phyloP scores from a whole-genome alignment of 2,329 filamentous ascomycete species.

The Alternaria metachromatica region DNA sequence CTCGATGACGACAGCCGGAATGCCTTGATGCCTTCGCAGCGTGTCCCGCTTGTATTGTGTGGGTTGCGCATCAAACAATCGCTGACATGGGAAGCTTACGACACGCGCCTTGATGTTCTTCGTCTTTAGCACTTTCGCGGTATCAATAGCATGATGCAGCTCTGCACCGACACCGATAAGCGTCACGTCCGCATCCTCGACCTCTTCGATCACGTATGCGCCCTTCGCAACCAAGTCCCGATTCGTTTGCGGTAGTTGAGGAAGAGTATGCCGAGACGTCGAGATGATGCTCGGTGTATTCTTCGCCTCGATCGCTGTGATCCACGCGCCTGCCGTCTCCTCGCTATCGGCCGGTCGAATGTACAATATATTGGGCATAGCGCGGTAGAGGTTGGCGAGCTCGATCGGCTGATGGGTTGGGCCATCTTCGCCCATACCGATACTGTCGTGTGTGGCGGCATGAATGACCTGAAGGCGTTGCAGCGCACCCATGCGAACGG shows the following conservation, averaged over 20 bases:
- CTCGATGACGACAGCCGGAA: slow-evolving; percentile 65
- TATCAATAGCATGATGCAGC: slow-evolving; percentile 55
- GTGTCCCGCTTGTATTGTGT: slow-evolving; percentile 56
- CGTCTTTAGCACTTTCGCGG: slow-evolving; percentile 49
- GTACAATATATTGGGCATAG: slow-evolving; percentile 68
- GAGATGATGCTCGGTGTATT: slow-evolving; percentile 57
- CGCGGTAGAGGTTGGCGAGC: slow-evolving; percentile 63
- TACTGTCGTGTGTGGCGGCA: slow-evolving; percentile 65
- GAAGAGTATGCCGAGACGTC: slow-evolving; percentile 54
- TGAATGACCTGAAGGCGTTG: slow-evolving; percentile 64
- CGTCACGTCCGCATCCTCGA: slow-evolving; percentile 53
- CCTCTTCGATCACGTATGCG: slow-evolving; percentile 57
- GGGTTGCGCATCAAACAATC: slow-evolving; percentile 57
- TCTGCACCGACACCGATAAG: slow-evolving; percentile 54
- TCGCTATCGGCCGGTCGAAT: slow-evolving; percentile 66
- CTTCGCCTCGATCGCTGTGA: slow-evolving; percentile 52
- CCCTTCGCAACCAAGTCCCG: slow-evolving; percentile 54
- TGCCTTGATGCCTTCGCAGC: slow-evolving; percentile 49
- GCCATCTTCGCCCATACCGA: slow-evolving; percentile 63
- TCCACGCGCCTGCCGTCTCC: slow-evolving; percentile 63
- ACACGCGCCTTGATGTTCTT: slow-evolving; percentile 54
- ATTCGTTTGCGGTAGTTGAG: slow-evolving; percentile 44
- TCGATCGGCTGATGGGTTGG: slow-evolving; percentile 69
- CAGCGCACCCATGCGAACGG: slow-evolving; percentile 66
- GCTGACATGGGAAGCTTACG: slow-evolving; percentile 59